A percentile compares a stretch with the other conserved stretches of the same genome.
Conservation (phyloP, 2,329 filamentous ascomycete species). For the Botrytis porri region DNA sequence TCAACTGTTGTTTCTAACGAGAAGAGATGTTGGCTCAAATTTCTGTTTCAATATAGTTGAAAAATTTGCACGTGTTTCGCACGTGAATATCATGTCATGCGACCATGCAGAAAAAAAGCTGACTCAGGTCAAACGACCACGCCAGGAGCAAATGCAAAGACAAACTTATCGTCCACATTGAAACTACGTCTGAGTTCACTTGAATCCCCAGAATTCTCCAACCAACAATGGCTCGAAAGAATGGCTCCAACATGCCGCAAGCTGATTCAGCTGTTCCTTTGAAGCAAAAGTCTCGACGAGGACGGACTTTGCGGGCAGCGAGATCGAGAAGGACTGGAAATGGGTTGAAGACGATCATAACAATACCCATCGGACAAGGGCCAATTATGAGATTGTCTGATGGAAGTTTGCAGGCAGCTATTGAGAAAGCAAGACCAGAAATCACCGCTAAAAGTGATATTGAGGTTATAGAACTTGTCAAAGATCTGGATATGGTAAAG, state of each 20-base stretch:
- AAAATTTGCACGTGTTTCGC: not conserved
- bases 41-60: not conserved
- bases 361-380: not conserved
- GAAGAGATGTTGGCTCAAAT: not conserved
- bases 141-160: not conserved
- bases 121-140: not conserved
- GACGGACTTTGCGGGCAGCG: not conserved
- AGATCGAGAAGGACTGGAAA: not conserved
- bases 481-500: not conserved
- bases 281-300: not conserved
- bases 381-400: not conserved
- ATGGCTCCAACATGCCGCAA: not conserved
- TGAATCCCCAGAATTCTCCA: not conserved
- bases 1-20: not conserved
- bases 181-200: not conserved
- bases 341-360: not conserved
- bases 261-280: not conserved
- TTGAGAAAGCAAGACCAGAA: not conserved
- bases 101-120: not conserved
- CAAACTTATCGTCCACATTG: too few relatives aligned
- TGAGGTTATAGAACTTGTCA: too few relatives aligned
- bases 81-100: not conserved
- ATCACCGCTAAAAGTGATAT: rapidly evolving
- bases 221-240: not conserved
- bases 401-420: not conserved